These are phyloP conservation scores for Quercus rubra DNA, from an alignment of 306 rosid genomes.

Conservation along the genomic window DNA sequence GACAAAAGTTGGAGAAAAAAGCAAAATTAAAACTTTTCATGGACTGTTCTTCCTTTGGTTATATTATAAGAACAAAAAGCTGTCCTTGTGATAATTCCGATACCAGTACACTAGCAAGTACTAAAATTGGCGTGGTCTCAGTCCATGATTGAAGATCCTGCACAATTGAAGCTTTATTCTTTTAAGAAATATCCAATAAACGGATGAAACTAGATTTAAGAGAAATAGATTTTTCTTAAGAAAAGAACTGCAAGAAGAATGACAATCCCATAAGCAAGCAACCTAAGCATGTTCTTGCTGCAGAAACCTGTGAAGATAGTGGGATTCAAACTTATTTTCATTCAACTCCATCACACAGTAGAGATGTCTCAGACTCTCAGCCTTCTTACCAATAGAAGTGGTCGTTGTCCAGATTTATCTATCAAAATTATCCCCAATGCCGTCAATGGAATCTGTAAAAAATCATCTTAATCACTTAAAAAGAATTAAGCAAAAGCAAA, in stretches of 20 bases:
- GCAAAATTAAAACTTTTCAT: not conserved
- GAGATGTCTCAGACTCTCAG: not conserved
- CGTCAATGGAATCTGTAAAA: slow-evolving; percentile 59
- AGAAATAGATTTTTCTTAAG: not conserved
- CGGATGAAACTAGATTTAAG: not conserved
- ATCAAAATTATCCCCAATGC: slow-evolving; percentile 51
- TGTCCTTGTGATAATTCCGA: not conserved
- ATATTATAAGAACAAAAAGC: not conserved
- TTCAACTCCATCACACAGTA: not conserved
- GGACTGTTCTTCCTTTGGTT: not conserved
- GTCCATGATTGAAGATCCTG: slow-evolving; percentile 58
- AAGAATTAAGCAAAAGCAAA: no score
- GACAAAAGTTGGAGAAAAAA: not conserved
- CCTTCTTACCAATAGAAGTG: slow-evolving; percentile 60
- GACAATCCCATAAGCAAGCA: slow-evolving; percentile 57
- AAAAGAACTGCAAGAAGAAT: slow-evolving; percentile 57
- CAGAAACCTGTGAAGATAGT: slow-evolving; percentile 42
- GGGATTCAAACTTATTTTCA: slow-evolving; percentile 10
- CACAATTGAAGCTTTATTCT: slow-evolving; percentile 1
- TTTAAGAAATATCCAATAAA: not conserved
- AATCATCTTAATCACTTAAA: not conserved
- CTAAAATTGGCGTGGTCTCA: slow-evolving; percentile 48
- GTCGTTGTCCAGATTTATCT: slow-evolving; percentile 67
- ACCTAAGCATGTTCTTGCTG: slow-evolving; percentile 72
- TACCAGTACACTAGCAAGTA: slow-evolving; percentile 80